These are phyloP conservation scores for Leccinum uliginosum DNA, from an alignment of 768 basidiomycete genomes.

Conservation along the genomic window DNA sequence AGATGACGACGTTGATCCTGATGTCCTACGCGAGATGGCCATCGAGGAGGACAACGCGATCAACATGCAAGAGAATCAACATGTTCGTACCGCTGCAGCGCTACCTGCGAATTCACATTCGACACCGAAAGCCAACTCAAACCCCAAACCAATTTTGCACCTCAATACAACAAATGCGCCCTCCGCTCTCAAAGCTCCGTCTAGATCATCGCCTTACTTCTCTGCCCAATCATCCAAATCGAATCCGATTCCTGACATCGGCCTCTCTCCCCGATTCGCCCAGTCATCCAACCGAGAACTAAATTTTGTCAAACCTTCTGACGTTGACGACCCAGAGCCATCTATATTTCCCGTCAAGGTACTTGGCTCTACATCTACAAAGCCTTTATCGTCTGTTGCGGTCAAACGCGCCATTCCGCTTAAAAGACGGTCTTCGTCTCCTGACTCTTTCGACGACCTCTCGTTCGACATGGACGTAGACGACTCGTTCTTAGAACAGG, in stretches of 20 bases:
- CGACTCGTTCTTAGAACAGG: conserved; percentile 38
- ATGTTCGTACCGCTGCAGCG: not conserved
- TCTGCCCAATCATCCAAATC: conserved; percentile 3
- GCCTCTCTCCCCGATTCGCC: conserved; percentile 28
- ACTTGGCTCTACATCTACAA: conserved; percentile 11
- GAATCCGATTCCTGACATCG: conserved; percentile 23
- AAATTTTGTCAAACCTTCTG: conserved; percentile 25
- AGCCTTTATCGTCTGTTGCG: not conserved
- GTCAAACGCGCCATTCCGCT: conserved; percentile 1
- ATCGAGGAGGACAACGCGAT: conserved; percentile 15
- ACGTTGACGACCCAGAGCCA: conserved; percentile 29
- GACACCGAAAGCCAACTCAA: conserved; percentile 6
- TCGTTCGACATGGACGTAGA: conserved; percentile 34
- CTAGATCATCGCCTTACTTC: conserved; percentile 22
- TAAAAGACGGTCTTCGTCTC: conserved; percentile 14
- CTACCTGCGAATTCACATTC: not conserved
- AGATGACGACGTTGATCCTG: conserved; percentile 29
- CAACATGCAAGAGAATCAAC: conserved; percentile 1
- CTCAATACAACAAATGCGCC: not conserved
- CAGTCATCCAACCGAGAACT: conserved; percentile 13
- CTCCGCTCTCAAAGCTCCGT: conserved; percentile 5
- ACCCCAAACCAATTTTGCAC: not conserved
- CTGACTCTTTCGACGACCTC: conserved; percentile 32
- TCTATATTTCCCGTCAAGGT: conserved; percentile 5
- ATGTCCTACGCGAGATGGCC: conserved; percentile 23